Conservation (phyloP, 2,329 filamentous ascomycete species). For the Orbilia blumenaviensis region DNA sequence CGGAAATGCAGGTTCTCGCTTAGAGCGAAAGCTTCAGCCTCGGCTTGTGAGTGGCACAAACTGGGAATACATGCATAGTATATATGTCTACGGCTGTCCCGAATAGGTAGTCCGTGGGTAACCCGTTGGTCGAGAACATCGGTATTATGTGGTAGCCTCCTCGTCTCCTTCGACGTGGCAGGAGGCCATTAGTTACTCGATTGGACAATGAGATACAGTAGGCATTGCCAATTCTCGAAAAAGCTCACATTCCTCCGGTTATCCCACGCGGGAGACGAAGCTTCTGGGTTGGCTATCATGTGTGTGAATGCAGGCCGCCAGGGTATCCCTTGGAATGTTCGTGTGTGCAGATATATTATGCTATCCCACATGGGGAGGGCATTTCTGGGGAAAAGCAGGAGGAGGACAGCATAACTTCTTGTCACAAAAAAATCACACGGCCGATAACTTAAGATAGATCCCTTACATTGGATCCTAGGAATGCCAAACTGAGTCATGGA, state of each 20-base stretch:
- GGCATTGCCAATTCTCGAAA: no score
- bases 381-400: constrained; percentile 9
- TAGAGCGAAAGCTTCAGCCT: constrained; percentile 16
- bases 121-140: constrained; percentile 2
- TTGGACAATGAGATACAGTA: constrained; percentile 6
- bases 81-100: not conserved
- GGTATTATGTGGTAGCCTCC: constrained; percentile 2
- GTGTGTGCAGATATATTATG: not conserved
- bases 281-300: not conserved
- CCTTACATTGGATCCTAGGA: constrained; percentile 28
- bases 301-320: not conserved
- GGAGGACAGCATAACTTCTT: no score
- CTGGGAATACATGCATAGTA: not conserved
- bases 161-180: constrained; percentile 38
- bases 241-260: constrained; percentile 23
- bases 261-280: not conserved
- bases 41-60: constrained; percentile 17
- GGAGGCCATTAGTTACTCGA: constrained; percentile 36
- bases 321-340: constrained; percentile 9
- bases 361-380: not conserved
- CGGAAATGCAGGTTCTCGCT: constrained; percentile 23
- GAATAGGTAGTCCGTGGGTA: not conserved
- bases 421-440: not conserved
- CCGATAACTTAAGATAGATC: constrained; percentile 5
- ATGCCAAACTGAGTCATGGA: constrained; percentile 23